These are phyloP conservation scores for Aureobasidium sp. DNA, from an alignment of 2,329 filamentous ascomycete genomes.

Conservation along the genomic window DNA sequence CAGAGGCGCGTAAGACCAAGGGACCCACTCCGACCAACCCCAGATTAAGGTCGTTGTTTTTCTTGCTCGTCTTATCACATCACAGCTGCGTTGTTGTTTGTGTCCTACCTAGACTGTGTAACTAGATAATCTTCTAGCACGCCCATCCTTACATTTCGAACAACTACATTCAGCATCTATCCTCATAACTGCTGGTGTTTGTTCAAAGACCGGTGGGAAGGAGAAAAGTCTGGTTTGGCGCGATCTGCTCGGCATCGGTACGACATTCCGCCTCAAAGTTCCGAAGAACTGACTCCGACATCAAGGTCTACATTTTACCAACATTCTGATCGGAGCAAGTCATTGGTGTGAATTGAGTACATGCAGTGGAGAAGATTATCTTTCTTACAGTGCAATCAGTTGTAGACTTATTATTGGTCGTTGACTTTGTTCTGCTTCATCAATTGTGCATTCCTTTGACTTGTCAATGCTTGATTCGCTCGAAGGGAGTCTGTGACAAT, in stretches of 20 bases:
- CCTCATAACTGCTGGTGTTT: not conserved
- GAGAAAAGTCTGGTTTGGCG: constrained; percentile 8
- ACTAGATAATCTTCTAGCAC: not conserved
- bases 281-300: not conserved
- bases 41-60: constrained; percentile 6
- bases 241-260: constrained; percentile 4
- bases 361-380: not conserved
- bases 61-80: not conserved
- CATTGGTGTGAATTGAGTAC: not conserved
- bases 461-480: not conserved
- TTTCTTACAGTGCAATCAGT: not conserved
- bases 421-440: not conserved
- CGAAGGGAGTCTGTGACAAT: not conserved
- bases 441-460: not conserved
- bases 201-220: not conserved
- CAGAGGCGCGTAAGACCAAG: constrained; percentile 8
- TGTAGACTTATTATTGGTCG: not conserved
- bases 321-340: not conserved
- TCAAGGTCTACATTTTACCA: not conserved
- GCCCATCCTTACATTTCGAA: not conserved
- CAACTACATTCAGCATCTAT: not conserved
- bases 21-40: constrained; percentile 9
- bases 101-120: not conserved
- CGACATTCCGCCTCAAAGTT: constrained; percentile 1
- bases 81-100: not conserved